These are phyloP conservation scores for Iberis pinnata DNA, from an alignment of 345 rosid species.

Conservation along the genomic window DNA sequence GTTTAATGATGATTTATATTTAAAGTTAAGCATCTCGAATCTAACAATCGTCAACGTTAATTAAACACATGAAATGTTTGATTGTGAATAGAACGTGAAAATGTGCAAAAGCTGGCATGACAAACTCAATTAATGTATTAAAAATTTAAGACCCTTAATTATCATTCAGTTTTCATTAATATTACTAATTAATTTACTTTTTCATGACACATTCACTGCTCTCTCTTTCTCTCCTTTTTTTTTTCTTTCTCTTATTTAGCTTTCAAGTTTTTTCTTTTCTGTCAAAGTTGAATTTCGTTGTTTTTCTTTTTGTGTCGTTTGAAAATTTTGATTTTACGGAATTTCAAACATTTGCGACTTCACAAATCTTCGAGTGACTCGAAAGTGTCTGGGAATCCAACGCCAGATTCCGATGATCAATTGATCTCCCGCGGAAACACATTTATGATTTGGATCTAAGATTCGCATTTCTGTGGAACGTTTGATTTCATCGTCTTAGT, in stretches of 20 bases:
- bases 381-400: slow-evolving; percentile 18
- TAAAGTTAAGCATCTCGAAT: slow-evolving; percentile 31
- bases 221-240: not conserved
- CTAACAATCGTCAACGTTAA: not conserved
- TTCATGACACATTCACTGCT: slow-evolving; percentile 10
- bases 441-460: slow-evolving; percentile 25
- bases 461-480: slow-evolving; percentile 16
- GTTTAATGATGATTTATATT: slow-evolving; percentile 7
- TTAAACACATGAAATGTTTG: not conserved
- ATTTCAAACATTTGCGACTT: slow-evolving; percentile 10
- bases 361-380: slow-evolving; percentile 7
- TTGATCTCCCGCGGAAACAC: slow-evolving; percentile 9
- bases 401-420: slow-evolving; percentile 21
- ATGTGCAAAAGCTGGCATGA: slow-evolving; percentile 26
- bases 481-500: slow-evolving; percentile 4
- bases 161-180: not conserved
- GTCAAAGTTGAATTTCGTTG: slow-evolving; percentile 1
- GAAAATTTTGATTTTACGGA: not conserved
- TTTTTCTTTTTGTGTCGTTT: not conserved
- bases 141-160: too few relatives aligned
- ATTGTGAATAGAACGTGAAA: slow-evolving; percentile 16
- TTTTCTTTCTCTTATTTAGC: slow-evolving; percentile 1
- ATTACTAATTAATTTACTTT: slow-evolving; percentile 12
- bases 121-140: not conserved
- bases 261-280: not conserved